Conservation (phyloP, 129 eudicot species). For the Artemisia argyi region DNA sequence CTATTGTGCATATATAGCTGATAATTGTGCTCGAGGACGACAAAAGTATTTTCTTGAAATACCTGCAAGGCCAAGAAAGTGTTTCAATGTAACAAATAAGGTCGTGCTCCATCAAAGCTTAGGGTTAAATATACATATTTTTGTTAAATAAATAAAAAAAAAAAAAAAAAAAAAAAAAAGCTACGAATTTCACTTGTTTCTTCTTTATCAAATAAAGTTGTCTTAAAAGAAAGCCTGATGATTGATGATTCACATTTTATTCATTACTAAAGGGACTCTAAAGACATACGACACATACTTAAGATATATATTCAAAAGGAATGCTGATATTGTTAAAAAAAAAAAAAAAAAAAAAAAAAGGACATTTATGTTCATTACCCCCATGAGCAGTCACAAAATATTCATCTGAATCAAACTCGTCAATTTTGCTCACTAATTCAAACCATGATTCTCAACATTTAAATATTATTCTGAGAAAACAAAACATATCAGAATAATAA, state of each 20-base stretch:
- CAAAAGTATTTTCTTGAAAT: conserved; percentile 45
- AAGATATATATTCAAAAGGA: not conserved
- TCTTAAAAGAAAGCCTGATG: too few relatives aligned
- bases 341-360: not conserved
- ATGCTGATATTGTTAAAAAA: not conserved
- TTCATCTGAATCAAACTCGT: conserved; percentile 75
- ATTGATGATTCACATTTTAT: too few relatives aligned
- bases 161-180: too few relatives aligned
- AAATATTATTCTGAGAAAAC: too few relatives aligned
- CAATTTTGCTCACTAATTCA: conserved; percentile 58
- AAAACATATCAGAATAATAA: too few relatives aligned
- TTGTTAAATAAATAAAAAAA: not conserved
- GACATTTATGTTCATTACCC: conserved; percentile 42
- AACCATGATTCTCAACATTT: conserved; percentile 87
- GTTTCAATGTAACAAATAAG: not conserved
- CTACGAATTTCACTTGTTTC: too few relatives aligned
- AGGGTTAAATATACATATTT: not conserved
- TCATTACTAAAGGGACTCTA: too few relatives aligned
- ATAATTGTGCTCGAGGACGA: conserved; percentile 72
- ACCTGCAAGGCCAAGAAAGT: conserved; percentile 35
- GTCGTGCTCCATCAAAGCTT: not conserved
- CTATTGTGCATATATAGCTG: too few relatives aligned
- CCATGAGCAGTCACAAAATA: conserved; percentile 62
- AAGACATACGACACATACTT: too few relatives aligned
- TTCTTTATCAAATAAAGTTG: too few relatives aligned